phyloP scores from a whole-genome alignment of 768 basidiomycete species.

The Lactarius deliciosus region DNA sequence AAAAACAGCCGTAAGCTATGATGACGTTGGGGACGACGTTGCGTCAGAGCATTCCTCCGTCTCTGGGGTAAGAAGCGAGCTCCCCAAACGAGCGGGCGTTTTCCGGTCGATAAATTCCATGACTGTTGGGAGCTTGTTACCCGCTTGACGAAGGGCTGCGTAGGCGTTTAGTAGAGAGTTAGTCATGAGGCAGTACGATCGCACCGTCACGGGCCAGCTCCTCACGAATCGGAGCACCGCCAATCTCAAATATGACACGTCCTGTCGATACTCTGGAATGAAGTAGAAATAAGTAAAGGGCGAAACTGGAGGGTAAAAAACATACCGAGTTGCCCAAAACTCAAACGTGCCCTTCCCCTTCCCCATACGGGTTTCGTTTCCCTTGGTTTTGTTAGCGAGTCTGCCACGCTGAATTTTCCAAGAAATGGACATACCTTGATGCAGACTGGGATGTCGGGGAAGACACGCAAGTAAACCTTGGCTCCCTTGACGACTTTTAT shows the following conservation, averaged over 20 bases:
- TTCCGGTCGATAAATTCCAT: constrained; percentile 81
- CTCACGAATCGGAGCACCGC: constrained; percentile 84
- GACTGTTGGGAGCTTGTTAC: constrained; percentile 79
- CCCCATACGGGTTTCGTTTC: constrained; percentile 99
- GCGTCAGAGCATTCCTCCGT: not conserved
- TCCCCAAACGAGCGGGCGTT: constrained; percentile 74
- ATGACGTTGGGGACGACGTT: constrained; percentile 1
- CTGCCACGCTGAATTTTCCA: not conserved
- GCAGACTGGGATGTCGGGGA: constrained; percentile 97
- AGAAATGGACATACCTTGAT: constrained; percentile 65
- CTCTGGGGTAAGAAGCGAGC: constrained; percentile 45
- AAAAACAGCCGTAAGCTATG: constrained; percentile 11
- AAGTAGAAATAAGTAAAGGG: not conserved
- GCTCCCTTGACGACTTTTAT: constrained; percentile 87
- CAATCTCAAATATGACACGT: constrained; percentile 92
- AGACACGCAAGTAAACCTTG: constrained; percentile 84
- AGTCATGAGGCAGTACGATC: constrained; percentile 29
- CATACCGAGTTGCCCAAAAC: constrained; percentile 91
- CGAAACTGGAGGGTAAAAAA: constrained; percentile 6
- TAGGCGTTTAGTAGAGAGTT: constrained; percentile 5
- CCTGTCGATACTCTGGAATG: constrained; percentile 75
- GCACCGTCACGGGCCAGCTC: constrained; percentile 90
- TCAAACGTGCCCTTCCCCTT: constrained; percentile 99
- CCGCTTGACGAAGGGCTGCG: constrained; percentile 83
- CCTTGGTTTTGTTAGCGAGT: constrained; percentile 46